Percentiles rank a stretch among this genome's conserved stretches.
These are phyloP conservation scores for Penicillium sp. DNA, from an alignment of 2,329 filamentous ascomycete species.

Conservation along the genomic window DNA sequence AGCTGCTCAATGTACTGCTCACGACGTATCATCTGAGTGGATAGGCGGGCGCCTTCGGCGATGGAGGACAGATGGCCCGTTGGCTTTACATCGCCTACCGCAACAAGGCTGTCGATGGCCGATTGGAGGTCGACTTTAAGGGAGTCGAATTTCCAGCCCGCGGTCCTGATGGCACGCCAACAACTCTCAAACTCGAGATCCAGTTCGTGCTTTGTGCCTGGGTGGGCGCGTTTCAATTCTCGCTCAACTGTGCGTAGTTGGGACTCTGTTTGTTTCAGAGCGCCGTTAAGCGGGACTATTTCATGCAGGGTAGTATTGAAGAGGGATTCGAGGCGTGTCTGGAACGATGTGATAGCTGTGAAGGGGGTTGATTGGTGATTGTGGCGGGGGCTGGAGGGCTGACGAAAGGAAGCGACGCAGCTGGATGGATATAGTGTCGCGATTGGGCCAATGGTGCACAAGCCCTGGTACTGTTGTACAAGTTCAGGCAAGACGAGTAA, in stretches of 20 bases:
- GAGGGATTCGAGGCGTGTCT: slow-evolving; percentile 33
- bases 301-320: slow-evolving; percentile 36
- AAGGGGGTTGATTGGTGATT: slow-evolving; percentile 15
- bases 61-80: slow-evolving; percentile 14
- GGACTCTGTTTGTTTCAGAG: slow-evolving; percentile 38
- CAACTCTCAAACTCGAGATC: slow-evolving; percentile 45
- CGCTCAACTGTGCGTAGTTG: slow-evolving; percentile 34
- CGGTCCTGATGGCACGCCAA: slow-evolving; percentile 36
- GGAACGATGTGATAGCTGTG: slow-evolving; percentile 24
- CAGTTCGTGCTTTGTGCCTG: slow-evolving; percentile 39
- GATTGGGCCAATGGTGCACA: slow-evolving; percentile 32
- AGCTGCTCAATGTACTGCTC: slow-evolving; percentile 40
- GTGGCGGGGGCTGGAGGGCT: slow-evolving; percentile 15
- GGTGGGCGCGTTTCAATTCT: slow-evolving; percentile 33
- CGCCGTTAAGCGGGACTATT: slow-evolving; percentile 30
- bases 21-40: slow-evolving; percentile 36
- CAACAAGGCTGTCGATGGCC: slow-evolving; percentile 40
- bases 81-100: slow-evolving; percentile 22
- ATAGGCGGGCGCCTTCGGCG: slow-evolving; percentile 34
- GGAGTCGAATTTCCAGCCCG: slow-evolving; percentile 40
- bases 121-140: slow-evolving; percentile 42
- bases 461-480: slow-evolving; percentile 36
- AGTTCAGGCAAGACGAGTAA: slow-evolving; percentile 42
- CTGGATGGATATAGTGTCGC: slow-evolving; percentile 36
- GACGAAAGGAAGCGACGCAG: slow-evolving; percentile 27